These are phyloP conservation scores for Ustulina deusta DNA, from an alignment of 2,329 filamentous ascomycete species.

Conservation along the genomic window DNA sequence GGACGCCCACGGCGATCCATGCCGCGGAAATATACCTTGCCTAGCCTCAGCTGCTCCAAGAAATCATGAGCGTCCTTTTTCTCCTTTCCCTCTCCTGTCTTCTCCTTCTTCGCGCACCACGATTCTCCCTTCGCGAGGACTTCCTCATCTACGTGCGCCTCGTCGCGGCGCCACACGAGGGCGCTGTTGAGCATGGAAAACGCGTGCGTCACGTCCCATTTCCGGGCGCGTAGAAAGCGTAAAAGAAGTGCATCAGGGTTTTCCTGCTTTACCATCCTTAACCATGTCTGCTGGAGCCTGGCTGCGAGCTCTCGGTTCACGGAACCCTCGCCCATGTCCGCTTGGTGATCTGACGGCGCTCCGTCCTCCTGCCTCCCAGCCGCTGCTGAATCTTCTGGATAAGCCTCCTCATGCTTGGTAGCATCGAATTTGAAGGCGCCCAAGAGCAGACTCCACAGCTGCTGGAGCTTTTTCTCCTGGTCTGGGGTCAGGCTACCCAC, in stretches of 20 bases:
- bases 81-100: constrained; percentile 62
- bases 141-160: constrained; percentile 90
- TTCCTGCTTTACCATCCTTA: constrained; percentile 86
- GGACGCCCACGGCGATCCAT: constrained; percentile 83
- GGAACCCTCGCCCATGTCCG: constrained; percentile 29
- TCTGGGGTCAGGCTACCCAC: constrained; percentile 84
- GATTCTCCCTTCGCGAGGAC: constrained; percentile 83
- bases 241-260: constrained; percentile 85
- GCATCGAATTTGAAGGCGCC: constrained; percentile 70
- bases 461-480: constrained; percentile 84
- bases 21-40: constrained; percentile 91
- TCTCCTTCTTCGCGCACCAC: constrained; percentile 59
- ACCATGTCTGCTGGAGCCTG: constrained; percentile 83
- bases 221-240: constrained; percentile 83
- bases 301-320: constrained; percentile 54
- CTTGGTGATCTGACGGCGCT: constrained; percentile 30
- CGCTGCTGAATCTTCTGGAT: constrained; percentile 23
- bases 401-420: constrained; percentile 17
- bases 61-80: constrained; percentile 80
- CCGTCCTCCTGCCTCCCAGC: constrained; percentile 7
- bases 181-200: constrained; percentile 91
- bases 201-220: constrained; percentile 93
- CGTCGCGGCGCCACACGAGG: constrained; percentile 84
- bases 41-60: constrained; percentile 81
- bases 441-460: constrained; percentile 81